Base-by-base conservation (phyloP, 768 basidiomycete species). In the Pisolithus orientalis region DNA sequence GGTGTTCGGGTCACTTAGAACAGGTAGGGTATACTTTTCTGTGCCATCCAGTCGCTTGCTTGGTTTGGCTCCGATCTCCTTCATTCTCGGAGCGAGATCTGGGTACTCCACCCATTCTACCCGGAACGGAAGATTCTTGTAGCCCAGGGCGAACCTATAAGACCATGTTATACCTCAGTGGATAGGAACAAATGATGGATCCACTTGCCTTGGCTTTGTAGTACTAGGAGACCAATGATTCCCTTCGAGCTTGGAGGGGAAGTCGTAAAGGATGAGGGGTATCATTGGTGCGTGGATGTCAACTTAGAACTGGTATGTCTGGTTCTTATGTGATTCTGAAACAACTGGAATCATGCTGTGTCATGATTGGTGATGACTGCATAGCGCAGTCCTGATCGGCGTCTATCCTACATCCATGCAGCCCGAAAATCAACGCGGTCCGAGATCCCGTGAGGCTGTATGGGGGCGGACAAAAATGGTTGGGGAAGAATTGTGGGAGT, bases 221-320 rank as follows among this genome's bases (percentile, higher is more conserved):
- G 69, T 59, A 49, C 73, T 77, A 5, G 70, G 68, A 1, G 74
- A 65, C 67, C 67, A 74, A 3, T 16, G 53, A 17, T 63, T 65
- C 3, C 59, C 63, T 0, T 68, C 63, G 8, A 65, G 49, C 5
- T 62, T 62, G 42, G 64, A 69, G n/a, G 71, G 63, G 25, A 69
- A 65, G 21, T 75, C 74, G 27, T 71, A 73, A 50, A 75, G 61
- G 50, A 61, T 57, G 21, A 73, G 65, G 0, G 65, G 59, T 24
- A 58, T 46, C 65, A 66, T 66, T 13, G 44, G 24, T 28, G 14
- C 13, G 13, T 14, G 43, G 25, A 11, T 6, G 43, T 13, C 24
- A 14, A 34, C 11, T 13, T 11, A 5, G 34, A 13, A 13, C 11
- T 34, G 11, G 14, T 5, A 5, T 13, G 3, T 13, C 13, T 5